Evolutionary conservation across 768 basidiomycete species (phyloP).

Genomic region (Boletus rubescentipes): DNA sequence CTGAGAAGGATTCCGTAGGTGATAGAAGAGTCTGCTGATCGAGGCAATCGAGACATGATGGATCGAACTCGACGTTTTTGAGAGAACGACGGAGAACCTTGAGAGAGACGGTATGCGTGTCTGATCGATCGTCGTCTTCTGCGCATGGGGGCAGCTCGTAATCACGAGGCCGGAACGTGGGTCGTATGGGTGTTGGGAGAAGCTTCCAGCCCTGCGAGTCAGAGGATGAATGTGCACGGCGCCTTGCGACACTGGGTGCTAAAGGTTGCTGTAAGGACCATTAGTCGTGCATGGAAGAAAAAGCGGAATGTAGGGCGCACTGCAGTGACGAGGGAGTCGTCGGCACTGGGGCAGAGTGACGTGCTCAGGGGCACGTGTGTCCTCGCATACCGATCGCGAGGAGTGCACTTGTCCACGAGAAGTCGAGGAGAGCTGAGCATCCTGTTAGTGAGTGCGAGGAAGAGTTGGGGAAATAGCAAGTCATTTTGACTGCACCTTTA

Average conservation of each 20-base stretch:
- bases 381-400: constrained; percentile 34
- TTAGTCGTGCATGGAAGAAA: not conserved
- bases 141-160: constrained; percentile 28
- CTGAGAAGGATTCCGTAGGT: constrained; percentile 42
- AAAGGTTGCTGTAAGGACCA: constrained; percentile 14
- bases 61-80: constrained; percentile 39
- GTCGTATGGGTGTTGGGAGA: constrained; percentile 34
- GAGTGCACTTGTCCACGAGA: constrained; percentile 34
- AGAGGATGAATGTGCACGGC: constrained; percentile 34
- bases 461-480: not conserved
- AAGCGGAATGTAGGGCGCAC: constrained; percentile 10
- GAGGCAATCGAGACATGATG: constrained; percentile 40
- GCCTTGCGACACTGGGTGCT: constrained; percentile 17
- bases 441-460: constrained; percentile 1
- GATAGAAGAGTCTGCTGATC: constrained; percentile 43
- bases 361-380: constrained; percentile 30
- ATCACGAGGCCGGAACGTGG: constrained; percentile 36
- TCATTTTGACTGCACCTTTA: constrained; percentile 21
- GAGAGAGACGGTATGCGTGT: constrained; percentile 29
- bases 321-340: constrained; percentile 25
- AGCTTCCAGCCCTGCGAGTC: constrained; percentile 34
- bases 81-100: constrained; percentile 36
- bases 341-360: constrained; percentile 27
- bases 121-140: constrained; percentile 30
- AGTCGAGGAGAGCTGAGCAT: constrained; percentile 27